Conservation (phyloP, 805 yeast species). For the Nakazawaea molendinolei region DNA sequence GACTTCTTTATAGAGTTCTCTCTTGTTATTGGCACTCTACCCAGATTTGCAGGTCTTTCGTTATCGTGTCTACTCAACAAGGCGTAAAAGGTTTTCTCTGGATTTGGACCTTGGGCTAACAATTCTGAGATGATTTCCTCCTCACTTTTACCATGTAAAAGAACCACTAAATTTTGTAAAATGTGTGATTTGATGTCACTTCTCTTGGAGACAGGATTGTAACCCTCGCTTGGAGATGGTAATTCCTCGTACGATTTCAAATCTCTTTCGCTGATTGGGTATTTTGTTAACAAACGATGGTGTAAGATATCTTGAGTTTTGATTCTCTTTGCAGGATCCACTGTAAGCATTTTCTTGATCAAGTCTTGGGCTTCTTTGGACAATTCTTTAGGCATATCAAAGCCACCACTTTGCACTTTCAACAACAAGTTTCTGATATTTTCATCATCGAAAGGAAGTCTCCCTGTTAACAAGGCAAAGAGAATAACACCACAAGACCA, state of each 20-base stretch:
- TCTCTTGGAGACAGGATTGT: slow-evolving; percentile 39
- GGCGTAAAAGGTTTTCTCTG: slow-evolving; percentile 33
- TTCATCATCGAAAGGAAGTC: slow-evolving; percentile 79
- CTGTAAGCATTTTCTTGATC: slow-evolving; percentile 56
- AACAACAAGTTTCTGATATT: slow-evolving; percentile 62
- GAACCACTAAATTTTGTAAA: slow-evolving; percentile 45
- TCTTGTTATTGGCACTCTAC: slow-evolving; percentile 4
- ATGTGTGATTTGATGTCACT: slow-evolving; percentile 46
- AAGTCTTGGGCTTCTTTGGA: slow-evolving; percentile 63
- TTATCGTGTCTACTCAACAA: slow-evolving; percentile 29
- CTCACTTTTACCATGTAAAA: slow-evolving; percentile 50
- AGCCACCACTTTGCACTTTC: slow-evolving; percentile 73
- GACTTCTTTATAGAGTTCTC: slow-evolving; percentile 7
- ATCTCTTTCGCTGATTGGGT: slow-evolving; percentile 41
- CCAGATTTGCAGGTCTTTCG: slow-evolving; percentile 19
- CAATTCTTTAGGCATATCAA: slow-evolving; percentile 62
- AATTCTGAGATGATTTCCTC: slow-evolving; percentile 24
- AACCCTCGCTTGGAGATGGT: slow-evolving; percentile 51
- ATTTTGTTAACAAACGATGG: slow-evolving; percentile 49
- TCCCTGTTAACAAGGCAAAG: slow-evolving; percentile 73
- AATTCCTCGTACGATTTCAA: slow-evolving; percentile 31
- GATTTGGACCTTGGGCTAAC: slow-evolving; percentile 21
- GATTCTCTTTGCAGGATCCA: slow-evolving; percentile 67
- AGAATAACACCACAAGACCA: slow-evolving; percentile 87
- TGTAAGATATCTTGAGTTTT: slow-evolving; percentile 56